Evolutionary conservation across 2,329 filamentous ascomycete species (phyloP), one percentile per base, ranked within the genome.

Genomic region (Colletotrichum destructivum): DNA sequence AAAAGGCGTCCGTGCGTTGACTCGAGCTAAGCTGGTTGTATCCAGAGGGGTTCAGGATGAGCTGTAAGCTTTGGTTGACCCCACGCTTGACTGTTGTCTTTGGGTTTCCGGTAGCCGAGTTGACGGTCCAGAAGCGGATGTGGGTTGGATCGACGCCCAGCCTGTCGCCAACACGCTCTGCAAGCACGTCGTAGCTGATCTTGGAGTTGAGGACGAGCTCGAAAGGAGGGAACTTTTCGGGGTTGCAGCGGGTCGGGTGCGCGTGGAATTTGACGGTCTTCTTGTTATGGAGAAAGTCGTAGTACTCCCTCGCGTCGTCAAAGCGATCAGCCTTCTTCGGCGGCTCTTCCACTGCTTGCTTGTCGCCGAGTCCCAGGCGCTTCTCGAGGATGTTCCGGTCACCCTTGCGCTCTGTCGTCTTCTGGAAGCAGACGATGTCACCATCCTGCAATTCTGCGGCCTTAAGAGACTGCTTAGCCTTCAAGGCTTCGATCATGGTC

Each of bases 361-460:
- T 83, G 16, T 85, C 84, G 49, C 81, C 80, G 47, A 83, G 72
- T 1, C 81, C 79, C 16, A 83, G 76, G 57, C 80, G 81, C 75
- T 84, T 84, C 11, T 81, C 81, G 15, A 84, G 75, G 38, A 81
- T 80, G 49, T 81, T 79, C 35, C 75, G 76, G 12, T 84, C 79
- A 5, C 80, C 79, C 77, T 87, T 88, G 47, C 82, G 82, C 57
- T 89, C 88, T 1, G 79, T 83, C 35, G 88, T 84, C 71, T 90
- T 89, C 80, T 99, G 96, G 83, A 98, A 98, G 79, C 95, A 98
- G 68, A 99, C 91, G 75, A 99, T 97, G 79, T 99, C 96, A 60
- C 96, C 96, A 77, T 99, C 96, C 80, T 98, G 96, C 31, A 99
- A 93, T 81, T 99, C 97, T 1, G 96, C 96, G 71, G 94, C 91